Base-by-base conservation (phyloP, 1,139 yeast genomes). In the Taiozyma onychis region DNA sequence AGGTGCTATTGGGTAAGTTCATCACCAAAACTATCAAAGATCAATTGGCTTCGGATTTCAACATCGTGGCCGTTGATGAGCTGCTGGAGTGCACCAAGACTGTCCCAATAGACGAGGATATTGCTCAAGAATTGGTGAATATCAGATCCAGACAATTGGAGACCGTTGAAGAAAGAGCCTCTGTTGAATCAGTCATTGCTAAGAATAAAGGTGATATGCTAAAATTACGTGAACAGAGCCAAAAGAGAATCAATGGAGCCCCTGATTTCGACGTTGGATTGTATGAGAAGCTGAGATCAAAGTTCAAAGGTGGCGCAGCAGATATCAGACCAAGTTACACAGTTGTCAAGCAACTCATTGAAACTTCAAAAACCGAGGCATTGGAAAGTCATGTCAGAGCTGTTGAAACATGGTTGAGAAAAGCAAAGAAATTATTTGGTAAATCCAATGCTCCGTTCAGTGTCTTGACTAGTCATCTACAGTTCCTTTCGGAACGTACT, bases 331-430 rank as follows among this genome's bases (percentile, higher is more conserved):
- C 70, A 2, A 39, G 32, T 3, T 68, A 64, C 51, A 55, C 56
- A 4, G 57, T 54, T 7, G 71, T 58, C 6, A 61, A 58, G 42
- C 57, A 55, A 7, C 41, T 63, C 6, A 44, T 64, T 28, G 70
- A 66, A 1, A 60, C 55, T 37, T 58, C 63, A 0, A 52, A 55
- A 39, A 28, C 45, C 39, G 46, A 43, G 42, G 44, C 48, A 10
- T 47, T 61, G 48, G 73, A 54, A 21, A 46, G 47, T 46, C 57
- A 62, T 37, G 47, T 65, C 43, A 50, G 55, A 22, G 54, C 54
- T 14, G 64, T 72, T 6, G 79, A 75, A 47, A 64, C 64, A 2
- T 82, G 87, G 85, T 61, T 76, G 63, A 66, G 72, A 30, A 58
- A 60, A 10, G 68, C 81, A 27, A 69, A 70, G 52, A 64, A 66